Evolutionary conservation across 1,139 yeast genomes (phyloP).

Genomic region (Blastobotrys petasosporus): DNA sequence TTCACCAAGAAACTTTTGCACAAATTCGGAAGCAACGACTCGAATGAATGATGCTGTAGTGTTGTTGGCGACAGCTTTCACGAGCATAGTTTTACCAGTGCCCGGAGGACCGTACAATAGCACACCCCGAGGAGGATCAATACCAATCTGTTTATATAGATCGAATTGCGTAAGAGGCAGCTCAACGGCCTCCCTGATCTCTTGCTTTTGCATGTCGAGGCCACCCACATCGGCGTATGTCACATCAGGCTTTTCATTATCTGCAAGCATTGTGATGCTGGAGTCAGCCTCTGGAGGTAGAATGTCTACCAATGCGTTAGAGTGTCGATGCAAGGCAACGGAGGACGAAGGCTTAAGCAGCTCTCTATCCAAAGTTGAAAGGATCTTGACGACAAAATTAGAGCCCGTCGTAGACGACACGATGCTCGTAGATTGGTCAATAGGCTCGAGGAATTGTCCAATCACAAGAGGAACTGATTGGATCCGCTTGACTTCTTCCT

Average conservation of each 20-base stretch:
- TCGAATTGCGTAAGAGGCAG: conserved; percentile 95
- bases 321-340: conserved; percentile 96
- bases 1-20: conserved; percentile 96
- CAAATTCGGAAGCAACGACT: conserved; percentile 96
- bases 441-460: conserved; percentile 97
- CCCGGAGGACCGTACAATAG: conserved; percentile 98
- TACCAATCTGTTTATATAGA: conserved; percentile 93
- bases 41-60: conserved; percentile 94
- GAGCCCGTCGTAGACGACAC: conserved; percentile 97
- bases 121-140: conserved; percentile 98
- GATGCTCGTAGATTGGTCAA: conserved; percentile 93
- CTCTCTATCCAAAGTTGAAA: conserved; percentile 92
- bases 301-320: conserved; percentile 94
- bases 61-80: conserved; percentile 96
- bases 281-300: conserved; percentile 99
- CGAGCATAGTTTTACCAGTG: conserved; percentile 98
- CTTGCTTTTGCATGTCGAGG: conserved; percentile 97
- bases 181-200: conserved; percentile 97
- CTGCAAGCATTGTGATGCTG: conserved; percentile 89
- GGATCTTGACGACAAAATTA: conserved; percentile 89
- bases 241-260: conserved; percentile 80
- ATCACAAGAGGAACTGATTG: conserved; percentile 96
- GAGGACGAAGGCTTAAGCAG: conserved; percentile 89
- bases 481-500: conserved; percentile 95
- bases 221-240: conserved; percentile 96